These are phyloP conservation scores for Hebeloma cylindrosporum DNA, from an alignment of 768 basidiomycete species.

Conservation along the genomic window DNA sequence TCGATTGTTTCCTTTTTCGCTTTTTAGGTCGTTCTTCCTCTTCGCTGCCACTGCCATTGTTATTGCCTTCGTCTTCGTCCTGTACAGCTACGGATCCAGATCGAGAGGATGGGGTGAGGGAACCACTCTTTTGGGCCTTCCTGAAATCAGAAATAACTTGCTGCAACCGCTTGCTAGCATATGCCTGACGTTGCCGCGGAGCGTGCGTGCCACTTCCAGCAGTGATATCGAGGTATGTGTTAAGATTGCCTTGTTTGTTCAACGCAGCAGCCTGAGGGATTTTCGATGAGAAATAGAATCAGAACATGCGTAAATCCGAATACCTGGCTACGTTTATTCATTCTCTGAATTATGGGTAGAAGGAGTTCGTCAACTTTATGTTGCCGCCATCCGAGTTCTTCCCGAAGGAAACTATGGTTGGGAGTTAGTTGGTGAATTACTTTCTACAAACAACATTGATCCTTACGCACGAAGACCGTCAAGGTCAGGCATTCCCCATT, in stretches of 20 bases:
- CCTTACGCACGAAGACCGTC: conserved; percentile 83
- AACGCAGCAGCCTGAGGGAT: conserved; percentile 52
- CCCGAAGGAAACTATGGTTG: conserved; percentile 67
- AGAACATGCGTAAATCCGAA: neutral
- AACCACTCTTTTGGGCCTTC: conserved; percentile 46
- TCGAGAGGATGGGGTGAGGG: conserved; percentile 17
- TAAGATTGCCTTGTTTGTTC: conserved; percentile 78
- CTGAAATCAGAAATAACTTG: conserved; percentile 83
- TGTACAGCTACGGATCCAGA: conserved; percentile 24
- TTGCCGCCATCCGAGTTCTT: conserved; percentile 82
- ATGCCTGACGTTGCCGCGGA: conserved; percentile 79
- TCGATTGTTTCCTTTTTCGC: conserved; percentile 17
- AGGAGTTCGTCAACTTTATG: conserved; percentile 86
- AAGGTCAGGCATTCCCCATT: conserved; percentile 96
- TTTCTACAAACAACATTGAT: neutral
- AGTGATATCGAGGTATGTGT: conserved; percentile 71
- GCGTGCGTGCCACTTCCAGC: conserved; percentile 68
- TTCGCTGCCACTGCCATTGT: neutral
- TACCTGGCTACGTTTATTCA: conserved; percentile 80
- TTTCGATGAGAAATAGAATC: neutral
- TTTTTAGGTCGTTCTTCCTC: conserved; percentile 15
- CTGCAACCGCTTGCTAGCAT: conserved; percentile 84
- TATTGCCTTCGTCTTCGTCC: conserved; percentile 6
- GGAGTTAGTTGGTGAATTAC: neutral
- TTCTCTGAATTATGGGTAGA: conserved; percentile 88